Conservation (phyloP, 2,329 filamentous ascomycete genomes). For the Hypoxylon sp. region DNA sequence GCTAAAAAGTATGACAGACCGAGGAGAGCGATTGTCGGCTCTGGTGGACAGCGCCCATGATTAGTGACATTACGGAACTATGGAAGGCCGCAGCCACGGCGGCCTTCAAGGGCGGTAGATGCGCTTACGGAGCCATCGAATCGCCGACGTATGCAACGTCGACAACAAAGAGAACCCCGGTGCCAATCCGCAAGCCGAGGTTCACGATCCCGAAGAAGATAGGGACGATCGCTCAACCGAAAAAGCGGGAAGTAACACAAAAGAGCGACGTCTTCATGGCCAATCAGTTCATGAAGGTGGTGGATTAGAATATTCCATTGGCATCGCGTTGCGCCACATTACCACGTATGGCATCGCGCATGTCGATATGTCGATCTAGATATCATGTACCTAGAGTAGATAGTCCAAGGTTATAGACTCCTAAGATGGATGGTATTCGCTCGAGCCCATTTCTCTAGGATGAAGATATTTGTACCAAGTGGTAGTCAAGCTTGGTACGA, state of each 20-base stretch:
- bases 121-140: conserved; percentile 53
- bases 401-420: conserved; percentile 10
- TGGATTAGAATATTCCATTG: conserved; percentile 44
- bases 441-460: conserved; percentile 1
- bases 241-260: conserved; percentile 30
- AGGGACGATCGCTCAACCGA: conserved; percentile 16
- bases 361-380: conserved; percentile 17
- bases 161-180: conserved; percentile 34
- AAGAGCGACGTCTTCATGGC: conserved; percentile 39
- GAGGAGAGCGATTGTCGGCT: conserved; percentile 63
- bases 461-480: conserved; percentile 23
- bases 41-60: conserved; percentile 63
- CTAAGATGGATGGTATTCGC: no score
- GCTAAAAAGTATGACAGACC: conserved; percentile 34
- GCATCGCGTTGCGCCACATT: background rate
- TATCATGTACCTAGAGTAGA: conserved; percentile 23
- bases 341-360: conserved; percentile 1
- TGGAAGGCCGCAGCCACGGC: conserved; percentile 60
- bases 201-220: conserved; percentile 35
- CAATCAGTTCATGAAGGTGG: conserved; percentile 49
- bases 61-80: conserved; percentile 58
- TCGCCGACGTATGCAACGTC: conserved; percentile 12
- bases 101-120: conserved; percentile 57
- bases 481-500: conserved; percentile 18
- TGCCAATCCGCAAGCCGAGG: conserved; percentile 42